These are phyloP conservation scores for Eucalyptus caleyi DNA, from an alignment of 345 rosid species.

Conservation along the genomic window DNA sequence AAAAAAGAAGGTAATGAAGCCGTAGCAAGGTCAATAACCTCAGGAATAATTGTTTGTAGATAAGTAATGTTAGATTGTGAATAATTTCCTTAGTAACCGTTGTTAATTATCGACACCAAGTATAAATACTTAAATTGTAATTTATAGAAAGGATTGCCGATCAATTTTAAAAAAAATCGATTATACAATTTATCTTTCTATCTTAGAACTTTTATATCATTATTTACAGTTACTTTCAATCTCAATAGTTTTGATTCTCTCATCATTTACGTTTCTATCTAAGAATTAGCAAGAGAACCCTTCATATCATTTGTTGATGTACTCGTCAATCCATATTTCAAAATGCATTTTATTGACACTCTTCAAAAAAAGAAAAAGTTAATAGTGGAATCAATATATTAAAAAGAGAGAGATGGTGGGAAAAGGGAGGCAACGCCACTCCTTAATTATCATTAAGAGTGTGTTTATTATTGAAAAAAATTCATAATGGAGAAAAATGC, in stretches of 20 bases:
- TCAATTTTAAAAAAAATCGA: accelerated
- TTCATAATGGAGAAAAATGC: too few relatives aligned
- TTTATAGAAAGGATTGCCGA: too few relatives aligned
- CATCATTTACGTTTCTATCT: too few relatives aligned
- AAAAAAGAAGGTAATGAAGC: neutral
- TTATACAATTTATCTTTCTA: too few relatives aligned
- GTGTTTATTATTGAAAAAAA: too few relatives aligned
- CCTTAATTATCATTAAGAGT: too few relatives aligned
- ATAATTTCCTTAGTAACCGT: too few relatives aligned
- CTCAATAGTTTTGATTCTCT: neutral
- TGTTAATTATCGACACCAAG: accelerated
- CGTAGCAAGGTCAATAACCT: neutral
- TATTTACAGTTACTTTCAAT: accelerated
- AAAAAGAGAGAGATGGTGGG: neutral
- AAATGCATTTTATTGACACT: neutral
- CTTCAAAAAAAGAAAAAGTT: too few relatives aligned
- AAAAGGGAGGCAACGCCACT: neutral
- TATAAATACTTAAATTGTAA: neutral
- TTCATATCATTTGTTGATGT: neutral
- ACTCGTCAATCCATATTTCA: neutral
- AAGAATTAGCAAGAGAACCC: neutral
- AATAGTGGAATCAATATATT: neutral
- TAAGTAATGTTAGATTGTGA: too few relatives aligned
- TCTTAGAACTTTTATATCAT: accelerated
- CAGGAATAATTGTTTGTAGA: too few relatives aligned